Percentiles rank a stretch among this genome's conserved stretches.
These are phyloP conservation scores for Neoconidiobolus thromboides DNA, from an alignment of 371 early-diverging fungal genomes.

Conservation along the genomic window DNA sequence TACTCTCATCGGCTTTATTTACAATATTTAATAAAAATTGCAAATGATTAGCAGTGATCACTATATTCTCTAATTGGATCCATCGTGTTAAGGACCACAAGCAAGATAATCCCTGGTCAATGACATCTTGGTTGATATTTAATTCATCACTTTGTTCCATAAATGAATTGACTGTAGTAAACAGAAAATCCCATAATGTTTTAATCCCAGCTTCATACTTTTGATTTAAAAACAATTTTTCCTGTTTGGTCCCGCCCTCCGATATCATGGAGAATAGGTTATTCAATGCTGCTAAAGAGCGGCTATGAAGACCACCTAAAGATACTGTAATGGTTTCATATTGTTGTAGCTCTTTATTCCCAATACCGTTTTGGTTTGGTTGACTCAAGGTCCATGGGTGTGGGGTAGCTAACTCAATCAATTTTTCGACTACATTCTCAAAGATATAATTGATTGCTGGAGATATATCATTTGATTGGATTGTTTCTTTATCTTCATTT, in stretches of 20 bases:
- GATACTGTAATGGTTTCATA: no score
- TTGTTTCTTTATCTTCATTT: background rate
- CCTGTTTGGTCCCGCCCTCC: background rate
- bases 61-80: slow-evolving; percentile 21
- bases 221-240: background rate
- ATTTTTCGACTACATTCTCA: background rate
- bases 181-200: background rate
- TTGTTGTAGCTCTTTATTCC: no score
- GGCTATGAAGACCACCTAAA: background rate
- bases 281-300: background rate
- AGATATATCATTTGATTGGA: background rate
- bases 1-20: no score
- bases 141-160: background rate
- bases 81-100: slow-evolving; percentile 9
- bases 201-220: background rate
- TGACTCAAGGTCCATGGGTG: background rate
- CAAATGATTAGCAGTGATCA: slow-evolving; percentile 19
- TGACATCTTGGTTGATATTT: background rate
- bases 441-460: background rate
- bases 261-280: background rate
- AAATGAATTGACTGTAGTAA: background rate
- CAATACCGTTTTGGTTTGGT: background rate
- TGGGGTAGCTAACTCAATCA: background rate
- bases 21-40: slow-evolving; percentile 11
- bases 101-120: background rate